Percentiles rank a stretch among this genome's conserved stretches.
phyloP scores from a whole-genome alignment of 768 basidiomycete genomes.

The Suillus luteus region DNA sequence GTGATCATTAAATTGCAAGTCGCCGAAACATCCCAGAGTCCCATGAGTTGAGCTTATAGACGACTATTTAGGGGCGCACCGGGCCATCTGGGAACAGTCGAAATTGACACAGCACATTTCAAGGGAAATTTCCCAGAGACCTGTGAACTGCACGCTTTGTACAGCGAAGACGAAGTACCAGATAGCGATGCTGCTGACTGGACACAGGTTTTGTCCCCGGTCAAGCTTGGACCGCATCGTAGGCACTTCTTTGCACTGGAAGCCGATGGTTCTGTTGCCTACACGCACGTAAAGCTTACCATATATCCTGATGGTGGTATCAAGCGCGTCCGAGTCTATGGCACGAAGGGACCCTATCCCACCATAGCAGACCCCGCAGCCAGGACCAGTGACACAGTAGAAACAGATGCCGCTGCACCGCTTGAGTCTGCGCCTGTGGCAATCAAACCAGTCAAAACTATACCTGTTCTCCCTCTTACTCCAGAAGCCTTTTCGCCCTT shows the following conservation, averaged over 20 bases:
- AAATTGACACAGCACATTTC: conserved; percentile 95
- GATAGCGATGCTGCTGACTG: conserved; percentile 51
- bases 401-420: conserved; percentile 13
- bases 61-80: conserved; percentile 59
- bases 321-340: conserved; percentile 86
- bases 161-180: conserved; percentile 37
- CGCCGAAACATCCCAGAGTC: conserved; percentile 16
- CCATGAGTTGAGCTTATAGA: conserved; percentile 4
- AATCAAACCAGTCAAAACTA: conserved; percentile 16
- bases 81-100: conserved; percentile 72
- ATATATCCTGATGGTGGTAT: conserved; percentile 96
- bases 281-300: conserved; percentile 84
- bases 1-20: conserved; percentile 84
- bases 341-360: conserved; percentile 47
- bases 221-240: conserved; percentile 84
- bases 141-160: conserved; percentile 72
- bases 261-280: conserved; percentile 55
- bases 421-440: background rate
- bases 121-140: conserved; percentile 95
- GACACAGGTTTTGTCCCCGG: conserved; percentile 72
- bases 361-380: conserved; percentile 4
- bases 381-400: background rate
- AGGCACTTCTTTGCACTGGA: conserved; percentile 89
- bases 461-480: conserved; percentile 73
- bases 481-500: conserved; percentile 85